Conservation (phyloP, 805 yeast species). For the Kregervanrija pseudodelftensis region DNA sequence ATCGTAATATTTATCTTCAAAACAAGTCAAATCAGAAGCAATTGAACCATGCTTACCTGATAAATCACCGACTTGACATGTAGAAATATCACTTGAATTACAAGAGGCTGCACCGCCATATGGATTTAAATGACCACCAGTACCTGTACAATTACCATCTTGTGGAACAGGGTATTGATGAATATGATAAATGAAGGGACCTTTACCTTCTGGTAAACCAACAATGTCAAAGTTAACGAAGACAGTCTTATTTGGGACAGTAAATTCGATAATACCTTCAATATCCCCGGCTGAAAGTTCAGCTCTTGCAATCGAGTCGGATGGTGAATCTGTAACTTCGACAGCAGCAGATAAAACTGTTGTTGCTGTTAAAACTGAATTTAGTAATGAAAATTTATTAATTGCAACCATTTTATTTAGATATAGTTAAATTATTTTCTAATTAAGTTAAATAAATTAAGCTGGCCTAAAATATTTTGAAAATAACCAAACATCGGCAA, state of each 20-base stretch:
- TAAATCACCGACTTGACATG: slow-evolving; percentile 65
- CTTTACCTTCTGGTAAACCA: slow-evolving; percentile 57
- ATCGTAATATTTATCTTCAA: slow-evolving; percentile 52
- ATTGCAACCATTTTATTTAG: no score
- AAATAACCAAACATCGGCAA: no score
- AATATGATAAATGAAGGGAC: slow-evolving; percentile 62
- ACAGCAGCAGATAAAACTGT: no score
- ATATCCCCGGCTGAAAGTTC: slow-evolving; percentile 38
- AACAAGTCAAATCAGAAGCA: slow-evolving; percentile 47
- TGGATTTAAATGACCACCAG: slow-evolving; percentile 59
- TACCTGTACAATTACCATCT: slow-evolving; percentile 43
- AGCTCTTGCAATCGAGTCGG: slow-evolving; percentile 40
- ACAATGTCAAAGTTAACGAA: slow-evolving; percentile 62
- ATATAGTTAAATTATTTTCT: no score
- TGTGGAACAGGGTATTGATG: slow-evolving; percentile 51
- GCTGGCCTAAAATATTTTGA: no score
- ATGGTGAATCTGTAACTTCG: no score
- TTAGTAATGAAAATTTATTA: no score
- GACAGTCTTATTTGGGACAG: slow-evolving; percentile 48
- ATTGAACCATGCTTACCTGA: slow-evolving; percentile 72
- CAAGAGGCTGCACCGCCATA: slow-evolving; percentile 47
- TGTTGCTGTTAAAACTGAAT: no score
- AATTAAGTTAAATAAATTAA: no score
- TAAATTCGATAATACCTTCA: slow-evolving; percentile 49
- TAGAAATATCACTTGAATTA: slow-evolving; percentile 41